Percentiles rank a stretch among this genome's conserved stretches.
Evolutionary conservation across 768 basidiomycete genomes (phyloP).

Genomic region (Psilocybe sp.): DNA sequence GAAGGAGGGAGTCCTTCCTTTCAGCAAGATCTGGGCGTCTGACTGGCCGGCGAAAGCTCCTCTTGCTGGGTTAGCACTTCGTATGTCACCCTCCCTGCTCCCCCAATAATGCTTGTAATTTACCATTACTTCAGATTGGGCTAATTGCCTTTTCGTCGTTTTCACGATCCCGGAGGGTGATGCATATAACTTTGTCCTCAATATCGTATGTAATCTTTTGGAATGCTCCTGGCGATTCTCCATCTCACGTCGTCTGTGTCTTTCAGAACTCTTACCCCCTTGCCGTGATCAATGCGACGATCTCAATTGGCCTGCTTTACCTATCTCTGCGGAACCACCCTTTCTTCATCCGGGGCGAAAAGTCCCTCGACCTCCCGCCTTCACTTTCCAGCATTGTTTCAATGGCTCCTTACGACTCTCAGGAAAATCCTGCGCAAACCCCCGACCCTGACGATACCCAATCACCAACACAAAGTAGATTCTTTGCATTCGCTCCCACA

Average conservation of each 20-base stretch:
- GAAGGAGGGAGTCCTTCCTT: constrained; percentile 59
- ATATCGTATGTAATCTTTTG: constrained; percentile 36
- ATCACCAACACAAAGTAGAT: too few relatives aligned
- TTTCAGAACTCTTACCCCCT: constrained; percentile 41
- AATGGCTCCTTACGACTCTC: neutral
- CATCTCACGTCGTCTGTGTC: neutral
- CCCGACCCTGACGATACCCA: too few relatives aligned
- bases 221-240: neutral
- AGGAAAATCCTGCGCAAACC: too few relatives aligned
- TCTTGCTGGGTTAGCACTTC: constrained; percentile 48
- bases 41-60: constrained; percentile 64
- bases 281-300: constrained; percentile 47
- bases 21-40: constrained; percentile 56
- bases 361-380: neutral
- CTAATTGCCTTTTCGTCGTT: constrained; percentile 32
- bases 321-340: constrained; percentile 27
- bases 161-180: constrained; percentile 56
- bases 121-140: constrained; percentile 25
- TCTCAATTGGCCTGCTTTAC: constrained; percentile 53
- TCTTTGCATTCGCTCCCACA: neutral
- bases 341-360: constrained; percentile 6
- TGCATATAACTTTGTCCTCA: constrained; percentile 62
- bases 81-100: constrained; percentile 20
- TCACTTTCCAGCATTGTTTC: neutral
- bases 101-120: too few relatives aligned